A percentile compares a stretch with the other conserved stretches of the same genome.
phyloP scores from a whole-genome alignment of 768 basidiomycete genomes.

The Boletus rubroflammeus region DNA sequence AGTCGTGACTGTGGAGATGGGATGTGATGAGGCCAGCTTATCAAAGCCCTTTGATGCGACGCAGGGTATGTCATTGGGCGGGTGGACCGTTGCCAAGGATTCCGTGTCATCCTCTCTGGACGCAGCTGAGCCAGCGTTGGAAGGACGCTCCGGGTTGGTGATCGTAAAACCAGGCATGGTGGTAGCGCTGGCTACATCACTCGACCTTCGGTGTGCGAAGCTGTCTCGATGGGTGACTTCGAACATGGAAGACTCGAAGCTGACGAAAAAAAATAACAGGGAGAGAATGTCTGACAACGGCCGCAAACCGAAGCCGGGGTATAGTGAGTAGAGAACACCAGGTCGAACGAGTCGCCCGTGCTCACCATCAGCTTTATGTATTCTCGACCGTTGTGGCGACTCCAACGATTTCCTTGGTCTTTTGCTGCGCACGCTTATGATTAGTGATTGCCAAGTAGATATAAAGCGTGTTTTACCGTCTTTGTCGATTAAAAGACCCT shows the following conservation, averaged over 20 bases:
- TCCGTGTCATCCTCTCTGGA: neutral
- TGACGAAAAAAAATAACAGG: neutral
- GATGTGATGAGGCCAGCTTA: neutral
- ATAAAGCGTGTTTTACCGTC: neutral
- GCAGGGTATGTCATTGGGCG: neutral
- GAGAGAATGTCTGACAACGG: neutral
- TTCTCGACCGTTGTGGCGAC: neutral
- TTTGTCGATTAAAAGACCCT: conserved; percentile 10
- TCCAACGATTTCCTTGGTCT: neutral
- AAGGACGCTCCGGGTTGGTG: neutral
- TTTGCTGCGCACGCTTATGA: conserved; percentile 1
- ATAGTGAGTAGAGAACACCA: neutral
- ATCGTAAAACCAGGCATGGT: neutral
- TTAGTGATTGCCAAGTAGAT: conserved; percentile 6
- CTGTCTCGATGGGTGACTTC: neutral
- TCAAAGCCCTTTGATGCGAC: conserved; percentile 1
- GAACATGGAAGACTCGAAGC: neutral
- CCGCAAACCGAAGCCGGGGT: neutral
- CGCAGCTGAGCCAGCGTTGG: neutral
- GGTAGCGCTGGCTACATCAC: neutral
- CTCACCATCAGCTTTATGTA: conserved; percentile 13
- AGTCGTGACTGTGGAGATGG: conserved; percentile 3
- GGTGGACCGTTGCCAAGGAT: neutral
- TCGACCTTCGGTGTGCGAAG: neutral
- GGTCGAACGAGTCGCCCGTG: neutral